Base-by-base conservation (phyloP, 2,329 filamentous ascomycete genomes). In the Calonectria hawksworthii region DNA sequence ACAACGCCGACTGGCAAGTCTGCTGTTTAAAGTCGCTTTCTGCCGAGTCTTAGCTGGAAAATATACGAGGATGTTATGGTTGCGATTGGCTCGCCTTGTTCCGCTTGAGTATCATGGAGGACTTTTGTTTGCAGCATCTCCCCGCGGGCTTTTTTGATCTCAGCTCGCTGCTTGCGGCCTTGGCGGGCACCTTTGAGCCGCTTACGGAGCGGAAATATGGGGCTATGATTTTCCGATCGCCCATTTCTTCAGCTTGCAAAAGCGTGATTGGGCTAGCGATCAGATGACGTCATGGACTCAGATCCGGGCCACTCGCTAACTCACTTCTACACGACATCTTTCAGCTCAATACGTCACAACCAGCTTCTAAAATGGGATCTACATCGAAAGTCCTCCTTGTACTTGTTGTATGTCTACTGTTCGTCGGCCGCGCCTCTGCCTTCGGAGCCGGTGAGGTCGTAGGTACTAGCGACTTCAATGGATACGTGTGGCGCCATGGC, bases 401-500 rank as follows among this genome's bases (percentile, higher is more conserved):
- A 34, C 56, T 63, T 14, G 13, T 63, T 14, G 28, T 56, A 1
- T 56, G 52, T 7, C 52, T 56, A 6, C n/a, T 26, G 34, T 63
- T 63, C 16, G 56, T 26, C 36, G 56, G 56, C 56, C 56, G 36
- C 14, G 56, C 56, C 11, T 41, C 34, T 1, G 85, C 85, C 8
- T 86, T 86, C 72, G 85, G 85, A 36, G 85, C 85, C 1, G 85
- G 85, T 50, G 83, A 85, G 66, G 83, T 86, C 41, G 84, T 85
- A 11, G 74, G 80, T 2, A 80, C 76, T 54, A 85, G 83, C 76
- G 84, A 84, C 8, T 86, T 86, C 79, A 86, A 86, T 50, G 85
- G 84, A 70, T 86, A 84, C 47, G 85, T 86, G 5, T 86, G 85
- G 85, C 83, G 85, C 5, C 85, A 86, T 73, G 85, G 85, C 54